Base-by-base conservation (phyloP, 192 early-diverging fungal species). In the Coemansia sp. region DNA sequence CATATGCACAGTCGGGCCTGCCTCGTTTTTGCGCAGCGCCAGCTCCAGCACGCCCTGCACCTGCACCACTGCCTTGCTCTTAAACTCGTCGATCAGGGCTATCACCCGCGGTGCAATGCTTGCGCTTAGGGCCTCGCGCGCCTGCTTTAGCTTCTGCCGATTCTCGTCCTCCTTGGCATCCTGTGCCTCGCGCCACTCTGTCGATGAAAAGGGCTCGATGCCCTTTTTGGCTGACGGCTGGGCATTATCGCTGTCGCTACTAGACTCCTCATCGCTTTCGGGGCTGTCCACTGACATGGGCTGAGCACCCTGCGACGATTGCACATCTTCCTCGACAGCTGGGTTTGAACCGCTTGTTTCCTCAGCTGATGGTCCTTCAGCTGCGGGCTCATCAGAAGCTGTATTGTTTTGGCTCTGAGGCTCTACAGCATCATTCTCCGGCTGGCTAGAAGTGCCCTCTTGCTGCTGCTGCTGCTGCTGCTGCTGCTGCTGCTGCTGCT, bases 101-200 rank as follows among this genome's bases (percentile, higher is more conserved):
- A 77, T 63, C 4, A 50, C 52, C n/a, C 69, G 68, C n/a, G 67
- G 72, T 7, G 64, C 56, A 54, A 59, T 76, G 55, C 81, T 84
- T 50, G 69, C 70, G 37, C 68, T 76, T 61, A 79, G 82, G 71
- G 50, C 71, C 48, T 72, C 87, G 61, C 57, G 84, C 61, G 57
- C 49, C 40, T 63, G 45, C 30, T 49, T 61, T 48, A 69, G 48
- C 55, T 51, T 55, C 39, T 38, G 43, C 51, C 65, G 69, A 5
- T 52, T 45, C 19, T 47, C 71, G 6, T 42, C 70, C 15, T 57
- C 56, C 20, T 48, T 61, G 1, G 65, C 72, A 23, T 68, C 80
- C 31, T 54, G 63, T 18, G 65, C 68, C 16, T 54, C 64, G 23
- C 74, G 71, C 55, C 70, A 80, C 42, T 38, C 36, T 1, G 45